Percentiles rank a stretch among this genome's conserved stretches.
These are phyloP conservation scores for Tuber melanosporum DNA, from an alignment of 495 filamentous ascomycete genomes.

Conservation along the genomic window DNA sequence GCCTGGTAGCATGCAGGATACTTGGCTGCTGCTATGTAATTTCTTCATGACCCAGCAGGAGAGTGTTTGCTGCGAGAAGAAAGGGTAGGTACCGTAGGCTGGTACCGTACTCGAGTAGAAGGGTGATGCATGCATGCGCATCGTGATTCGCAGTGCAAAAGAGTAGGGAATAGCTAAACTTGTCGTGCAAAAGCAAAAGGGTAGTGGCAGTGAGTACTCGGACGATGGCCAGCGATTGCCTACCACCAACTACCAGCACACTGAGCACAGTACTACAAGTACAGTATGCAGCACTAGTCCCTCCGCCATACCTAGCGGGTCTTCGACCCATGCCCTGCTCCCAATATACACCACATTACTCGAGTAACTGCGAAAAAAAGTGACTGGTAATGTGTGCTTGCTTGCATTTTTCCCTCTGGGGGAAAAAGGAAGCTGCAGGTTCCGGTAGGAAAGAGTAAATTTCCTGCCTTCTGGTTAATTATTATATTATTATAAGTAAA, in stretches of 20 bases:
- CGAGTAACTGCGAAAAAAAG: conserved; percentile 1
- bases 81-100: neutral
- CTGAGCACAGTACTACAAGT: too few species aligned
- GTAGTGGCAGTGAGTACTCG: neutral
- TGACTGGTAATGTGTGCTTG: neutral
- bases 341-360: neutral
- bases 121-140: neutral
- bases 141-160: neutral
- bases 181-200: neutral
- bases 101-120: neutral
- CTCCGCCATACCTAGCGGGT: conserved; percentile 25
- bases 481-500: neutral
- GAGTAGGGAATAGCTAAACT: neutral
- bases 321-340: conserved; percentile 16
- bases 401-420: neutral
- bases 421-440: conserved; percentile 8
- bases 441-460: conserved; percentile 14
- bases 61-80: neutral
- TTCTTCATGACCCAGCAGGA: neutral
- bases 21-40: neutral
- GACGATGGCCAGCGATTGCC: neutral
- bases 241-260: conserved; percentile 6
- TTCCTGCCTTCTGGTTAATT: conserved; percentile 8
- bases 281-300: neutral
- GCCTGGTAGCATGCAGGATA: neutral